Evolutionary conservation across 2,329 filamentous ascomycete species (phyloP).

Genomic region (Escovopsis sp.): DNA sequence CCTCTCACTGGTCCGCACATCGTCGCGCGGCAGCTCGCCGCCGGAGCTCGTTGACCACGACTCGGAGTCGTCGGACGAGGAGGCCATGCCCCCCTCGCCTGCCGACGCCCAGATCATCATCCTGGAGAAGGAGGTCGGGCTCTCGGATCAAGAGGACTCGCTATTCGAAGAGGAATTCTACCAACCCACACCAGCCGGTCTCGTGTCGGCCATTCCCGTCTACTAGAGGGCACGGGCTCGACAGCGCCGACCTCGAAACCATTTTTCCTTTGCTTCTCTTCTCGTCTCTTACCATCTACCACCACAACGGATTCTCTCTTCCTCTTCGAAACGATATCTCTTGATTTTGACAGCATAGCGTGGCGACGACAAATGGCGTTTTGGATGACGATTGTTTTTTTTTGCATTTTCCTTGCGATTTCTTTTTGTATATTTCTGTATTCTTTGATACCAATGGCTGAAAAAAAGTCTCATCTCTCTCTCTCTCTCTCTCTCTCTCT

Average conservation of each 20-base stretch:
- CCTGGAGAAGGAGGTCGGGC: slow-evolving; percentile 37
- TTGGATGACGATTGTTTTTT: background rate
- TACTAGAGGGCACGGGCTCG: slow-evolving; percentile 24
- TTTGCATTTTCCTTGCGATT: background rate
- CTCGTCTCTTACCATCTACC: background rate
- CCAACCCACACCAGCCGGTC: slow-evolving; percentile 32
- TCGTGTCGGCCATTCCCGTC: slow-evolving; percentile 42
- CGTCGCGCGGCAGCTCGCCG: slow-evolving; percentile 49
- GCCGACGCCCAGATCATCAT: slow-evolving; percentile 44
- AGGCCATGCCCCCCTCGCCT: slow-evolving; percentile 63
- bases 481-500: too few relatives aligned
- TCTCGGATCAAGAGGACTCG: slow-evolving; percentile 25
- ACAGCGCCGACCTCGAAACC: background rate
- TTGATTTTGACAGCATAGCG: slow-evolving; percentile 3
- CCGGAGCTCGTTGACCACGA: slow-evolving; percentile 59
- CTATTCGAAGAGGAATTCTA: slow-evolving; percentile 41
- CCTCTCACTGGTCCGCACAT: slow-evolving; percentile 53
- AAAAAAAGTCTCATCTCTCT: too few relatives aligned
- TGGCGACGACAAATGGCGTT: slow-evolving; percentile 2
- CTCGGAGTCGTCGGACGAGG: slow-evolving; percentile 57
- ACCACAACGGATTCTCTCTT: slow-evolving; percentile 3
- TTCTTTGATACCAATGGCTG: too few relatives aligned
- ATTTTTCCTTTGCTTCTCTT: background rate
- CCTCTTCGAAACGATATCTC: slow-evolving; percentile 4
- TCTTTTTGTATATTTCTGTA: too few relatives aligned